phyloP scores from a whole-genome alignment of 441 rosid genomes.

The Populus tomentosa region DNA sequence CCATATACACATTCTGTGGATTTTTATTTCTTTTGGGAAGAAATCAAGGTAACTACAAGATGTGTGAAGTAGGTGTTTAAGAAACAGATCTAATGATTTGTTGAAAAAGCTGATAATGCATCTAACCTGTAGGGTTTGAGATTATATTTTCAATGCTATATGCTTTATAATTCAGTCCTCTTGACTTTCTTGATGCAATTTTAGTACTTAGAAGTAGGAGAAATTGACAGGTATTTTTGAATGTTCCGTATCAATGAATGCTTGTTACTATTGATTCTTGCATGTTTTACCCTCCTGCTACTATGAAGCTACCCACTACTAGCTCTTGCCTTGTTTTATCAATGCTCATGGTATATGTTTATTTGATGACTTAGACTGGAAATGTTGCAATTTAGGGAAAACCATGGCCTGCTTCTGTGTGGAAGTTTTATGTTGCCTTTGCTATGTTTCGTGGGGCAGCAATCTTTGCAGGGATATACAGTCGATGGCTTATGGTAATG shows the following conservation, averaged over 20 bases:
- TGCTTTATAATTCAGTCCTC: too few species aligned
- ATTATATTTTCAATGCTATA: too few species aligned
- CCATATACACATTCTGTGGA: background rate
- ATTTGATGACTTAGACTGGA: background rate
- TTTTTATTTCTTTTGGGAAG: background rate
- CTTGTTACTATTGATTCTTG: background rate
- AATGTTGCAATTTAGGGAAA: constrained; percentile 53
- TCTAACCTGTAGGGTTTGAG: too few species aligned
- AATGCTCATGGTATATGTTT: background rate
- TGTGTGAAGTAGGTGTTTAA: background rate
- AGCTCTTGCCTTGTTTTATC: background rate
- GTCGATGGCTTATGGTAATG: constrained; percentile 85
- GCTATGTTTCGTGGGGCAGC: constrained; percentile 85
- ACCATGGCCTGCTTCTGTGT: constrained; percentile 78
- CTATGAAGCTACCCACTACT: constrained; percentile 1
- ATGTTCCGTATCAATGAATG: background rate
- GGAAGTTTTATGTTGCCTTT: constrained; percentile 92
- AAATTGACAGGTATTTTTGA: background rate
- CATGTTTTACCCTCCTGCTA: background rate
- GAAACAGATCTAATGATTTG: background rate
- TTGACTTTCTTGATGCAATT: too few species aligned
- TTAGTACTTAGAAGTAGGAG: background rate
- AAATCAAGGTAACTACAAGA: background rate
- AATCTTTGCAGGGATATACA: constrained; percentile 70
- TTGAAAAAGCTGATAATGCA: background rate